These are phyloP conservation scores for Thinopyrum elongatum DNA, from an alignment of 176 grass and related monocot genomes.

Conservation along the genomic window DNA sequence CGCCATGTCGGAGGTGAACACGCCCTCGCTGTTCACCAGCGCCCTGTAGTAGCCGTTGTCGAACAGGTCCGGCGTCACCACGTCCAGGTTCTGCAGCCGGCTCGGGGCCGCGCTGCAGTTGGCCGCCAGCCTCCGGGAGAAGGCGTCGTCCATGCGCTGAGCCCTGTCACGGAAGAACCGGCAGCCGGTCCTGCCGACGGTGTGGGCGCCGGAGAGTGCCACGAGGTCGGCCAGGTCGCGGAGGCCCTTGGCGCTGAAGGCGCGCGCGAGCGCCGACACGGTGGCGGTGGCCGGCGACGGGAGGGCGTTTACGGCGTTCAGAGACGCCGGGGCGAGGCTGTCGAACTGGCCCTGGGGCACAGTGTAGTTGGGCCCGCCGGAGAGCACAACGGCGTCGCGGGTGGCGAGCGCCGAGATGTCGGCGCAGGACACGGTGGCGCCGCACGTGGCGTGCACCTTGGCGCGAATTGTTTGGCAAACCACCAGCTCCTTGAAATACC, in stretches of 20 bases:
- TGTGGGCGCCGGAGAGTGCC: slow-evolving; percentile 70
- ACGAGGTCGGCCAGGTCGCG: slow-evolving; percentile 30
- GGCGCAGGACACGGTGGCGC: not conserved
- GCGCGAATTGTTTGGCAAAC: too few species aligned
- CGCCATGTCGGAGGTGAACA: slow-evolving; percentile 47
- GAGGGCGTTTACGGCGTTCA: not conserved
- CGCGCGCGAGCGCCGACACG: not conserved
- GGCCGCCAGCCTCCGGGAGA: slow-evolving; percentile 9
- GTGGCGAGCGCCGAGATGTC: not conserved
- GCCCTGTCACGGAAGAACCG: slow-evolving; percentile 9
- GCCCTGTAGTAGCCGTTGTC: slow-evolving; percentile 41
- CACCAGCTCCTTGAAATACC: too few species aligned
- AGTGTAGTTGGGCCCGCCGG: not conserved
- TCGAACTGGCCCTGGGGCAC: slow-evolving; percentile 10
- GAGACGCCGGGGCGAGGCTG: slow-evolving; percentile 8
- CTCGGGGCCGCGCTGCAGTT: not conserved
- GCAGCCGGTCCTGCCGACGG: slow-evolving; percentile 45
- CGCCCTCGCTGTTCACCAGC: slow-evolving; percentile 13
- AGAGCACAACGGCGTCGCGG: slow-evolving; percentile 1
- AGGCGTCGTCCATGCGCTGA: slow-evolving; percentile 27
- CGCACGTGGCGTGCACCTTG: slow-evolving; percentile 13
- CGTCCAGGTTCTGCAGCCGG: slow-evolving; percentile 17
- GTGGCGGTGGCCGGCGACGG: not conserved
- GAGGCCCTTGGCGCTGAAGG: slow-evolving; percentile 7
- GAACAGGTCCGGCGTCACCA: slow-evolving; percentile 18